Base-by-base conservation (phyloP, 345 rosid genomes). In the Durio zibethinus region DNA sequence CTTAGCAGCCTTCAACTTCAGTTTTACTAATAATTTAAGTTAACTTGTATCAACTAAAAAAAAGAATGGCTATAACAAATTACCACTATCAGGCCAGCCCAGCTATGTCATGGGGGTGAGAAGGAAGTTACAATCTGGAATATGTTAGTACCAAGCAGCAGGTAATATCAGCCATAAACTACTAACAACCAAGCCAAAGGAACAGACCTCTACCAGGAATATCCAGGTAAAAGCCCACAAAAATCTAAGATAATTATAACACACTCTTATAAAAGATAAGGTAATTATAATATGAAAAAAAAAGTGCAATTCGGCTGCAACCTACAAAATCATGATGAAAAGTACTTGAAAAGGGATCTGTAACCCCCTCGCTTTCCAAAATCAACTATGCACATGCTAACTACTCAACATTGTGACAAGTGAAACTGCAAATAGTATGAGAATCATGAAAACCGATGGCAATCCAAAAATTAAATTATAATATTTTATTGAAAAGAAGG, bases 271-370 rank as follows among this genome's bases (percentile, higher is more conserved):
- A 21, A 66, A 66, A 66, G 33, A 40, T 0, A n/a, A 45, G 74
- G 25, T 29, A 29, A 50, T 18, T 29, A 70, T 29, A 70, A 70
- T 16, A 70, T 47, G 27, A 27, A 69, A 11, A 69, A 11, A 45
- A 70, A 2, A 33, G 57, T 47, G 25, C 6, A 69, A 70, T 48
- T 29, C 47, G n/a, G 74, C 42, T 31, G 31, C 45, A 53, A 52
- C 20, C 45, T 72, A 50, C n/a, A 53, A 35, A 72, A 33, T 10
- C 4, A 4, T 10, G 54, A 33, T 31, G 33, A 33, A 52, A 53
- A 56, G 20, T 16, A n/a, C 18, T 72, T 72, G 62, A 35, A 72
- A 70, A 72, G 62, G 20, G 47, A 72, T 72, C n/a, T 69, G 18
- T 45, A n/a, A 23, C 11, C 33, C 31, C 29, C 52, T 69, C 27